Evolutionary conservation across 352 stramenopile genomes (phyloP), one percentile per base, ranked within the genome.

Genomic region (Globisporangium nunn): DNA sequence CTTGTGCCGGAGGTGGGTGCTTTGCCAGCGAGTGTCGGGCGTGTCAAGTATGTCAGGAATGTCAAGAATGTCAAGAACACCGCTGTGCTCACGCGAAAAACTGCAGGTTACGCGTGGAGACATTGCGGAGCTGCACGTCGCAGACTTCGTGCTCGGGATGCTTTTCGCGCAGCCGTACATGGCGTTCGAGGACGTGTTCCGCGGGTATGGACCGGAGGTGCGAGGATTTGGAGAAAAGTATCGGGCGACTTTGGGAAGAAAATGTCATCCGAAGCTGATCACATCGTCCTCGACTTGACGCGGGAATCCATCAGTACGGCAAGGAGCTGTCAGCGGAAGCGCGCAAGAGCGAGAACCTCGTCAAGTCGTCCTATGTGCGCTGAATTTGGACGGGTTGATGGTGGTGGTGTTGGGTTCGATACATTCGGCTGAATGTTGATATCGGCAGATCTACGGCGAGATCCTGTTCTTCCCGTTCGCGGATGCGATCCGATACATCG

Each of bases 391-490:
- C 43, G 14, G 23, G 41, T 4, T 46, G 41, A 6, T 23, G 14
- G 1, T 39, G 55, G 44, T 30, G 23, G 52, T 2, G 23, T 8
- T 8, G 10, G 35, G 7, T 40, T 14, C 8, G 10, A 14, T 4
- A 0, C 35, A 4, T 40, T 7, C 35, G 35, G 14, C 35, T 40
- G 35, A 40, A 37, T 37, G 33, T 8, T 2, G 35, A 14, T 40
- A 11, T 1, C 35, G 31, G 40, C 59, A 94, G 84, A 77, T 92
- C 45, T 94, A 93, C 48, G 85, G 85, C 17, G 85, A 94, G 59
- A 91, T 94, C 50, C 43, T 79, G 33, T 94, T 94, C 58, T 93
- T 94, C 51, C 81, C 81, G 17, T 94, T 94, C 58, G 85, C 78
- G 1, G 75, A 91, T 28, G 74, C 78, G 6, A 76, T 94, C 33